Evolutionary conservation across 805 yeast species (phyloP), one percentile per base, ranked within the genome.

Genomic region (Hanseniaspora valbyensis): DNA sequence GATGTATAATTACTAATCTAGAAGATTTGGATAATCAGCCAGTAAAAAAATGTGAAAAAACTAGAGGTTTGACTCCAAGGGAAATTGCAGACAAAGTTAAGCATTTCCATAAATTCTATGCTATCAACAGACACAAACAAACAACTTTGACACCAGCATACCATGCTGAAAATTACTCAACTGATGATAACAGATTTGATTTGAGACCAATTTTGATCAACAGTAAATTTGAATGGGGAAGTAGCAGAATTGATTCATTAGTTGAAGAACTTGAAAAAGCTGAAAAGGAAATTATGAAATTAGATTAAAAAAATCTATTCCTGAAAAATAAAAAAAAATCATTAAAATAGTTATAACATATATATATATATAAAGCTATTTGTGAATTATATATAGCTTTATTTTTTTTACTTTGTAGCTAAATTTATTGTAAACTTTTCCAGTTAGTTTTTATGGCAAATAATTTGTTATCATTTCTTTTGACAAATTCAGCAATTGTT

Each of bases 81-180:
- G 79, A 88, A 60, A 80, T 89, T 48, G 95, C 97, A 2, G 87
- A 78, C 41, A 94, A 94, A 63, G 98, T 92, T 10, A 90, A 92
- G 65, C 73, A 80, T 50, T 92, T 92, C 67, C 92, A 85, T 74
- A 89, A 83, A 71, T 92, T 77, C 63, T 94, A 92, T 66, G 95
- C 96, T 4, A 77, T 92, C 52, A 92, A 92, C 66, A 79, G 99
- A 60, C 99, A 92, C 66, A 92, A 92, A 67, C 92, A 86, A 80
- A 92, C 98, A 1, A 89, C 90, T n/a, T 74, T 89, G 64, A 92
- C 99, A 0, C 99, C 99, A 13, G 77, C 94, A 33, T 92, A 92
- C 61, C 98, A 92, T 60, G 99, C 98, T 0, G 99, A 92, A 64
- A 94, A 86, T 60, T 92, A 92, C 62, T 89, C 97, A 2, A 96